Conservation (phyloP, 768 basidiomycete genomes). For the Lactarius vividus region DNA sequence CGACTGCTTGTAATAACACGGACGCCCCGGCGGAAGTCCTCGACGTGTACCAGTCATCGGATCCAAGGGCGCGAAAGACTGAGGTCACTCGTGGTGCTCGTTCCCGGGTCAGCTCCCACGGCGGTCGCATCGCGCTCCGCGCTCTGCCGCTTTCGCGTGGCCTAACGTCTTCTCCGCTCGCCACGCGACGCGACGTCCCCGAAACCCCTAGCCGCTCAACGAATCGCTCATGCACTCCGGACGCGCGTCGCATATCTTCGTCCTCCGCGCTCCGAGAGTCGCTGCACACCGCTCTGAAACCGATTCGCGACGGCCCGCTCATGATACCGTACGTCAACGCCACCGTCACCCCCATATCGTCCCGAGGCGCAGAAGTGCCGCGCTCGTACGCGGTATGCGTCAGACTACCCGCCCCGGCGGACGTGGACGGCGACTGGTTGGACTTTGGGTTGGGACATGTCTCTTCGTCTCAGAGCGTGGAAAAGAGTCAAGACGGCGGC, state of each 20-base stretch:
- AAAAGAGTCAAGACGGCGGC: slow-evolving; percentile 24
- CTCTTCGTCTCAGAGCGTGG: slow-evolving; percentile 28
- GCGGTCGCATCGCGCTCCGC: slow-evolving; percentile 56
- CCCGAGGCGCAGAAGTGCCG: slow-evolving; percentile 31
- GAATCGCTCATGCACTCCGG: slow-evolving; percentile 31
- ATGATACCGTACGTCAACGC: slow-evolving; percentile 60
- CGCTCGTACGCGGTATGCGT: slow-evolving; percentile 60
- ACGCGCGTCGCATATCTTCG: slow-evolving; percentile 27
- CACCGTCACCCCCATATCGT: slow-evolving; percentile 51
- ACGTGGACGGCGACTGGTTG: slow-evolving; percentile 66
- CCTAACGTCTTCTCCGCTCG: slow-evolving; percentile 16
- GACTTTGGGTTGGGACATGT: slow-evolving; percentile 68
- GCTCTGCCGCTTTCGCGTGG: slow-evolving; percentile 35
- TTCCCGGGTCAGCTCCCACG: slow-evolving; percentile 60
- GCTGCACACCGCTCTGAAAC: slow-evolving; percentile 34
- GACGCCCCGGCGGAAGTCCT: slow-evolving; percentile 43
- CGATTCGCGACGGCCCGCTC: slow-evolving; percentile 52
- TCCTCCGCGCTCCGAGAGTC: slow-evolving; percentile 31
- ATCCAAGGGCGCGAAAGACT: slow-evolving; percentile 61
- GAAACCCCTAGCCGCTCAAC: slow-evolving; percentile 27
- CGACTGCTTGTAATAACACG: slow-evolving; percentile 58
- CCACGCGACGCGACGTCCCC: slow-evolving; percentile 24
- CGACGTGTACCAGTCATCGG: slow-evolving; percentile 60
- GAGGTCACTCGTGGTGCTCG: slow-evolving; percentile 59
- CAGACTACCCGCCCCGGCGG: slow-evolving; percentile 52